A percentile compares a stretch with the other conserved stretches of the same genome.
Evolutionary conservation across 2,329 filamentous ascomycete species (phyloP).

Genomic region (Clarireedia monteithiana): DNA sequence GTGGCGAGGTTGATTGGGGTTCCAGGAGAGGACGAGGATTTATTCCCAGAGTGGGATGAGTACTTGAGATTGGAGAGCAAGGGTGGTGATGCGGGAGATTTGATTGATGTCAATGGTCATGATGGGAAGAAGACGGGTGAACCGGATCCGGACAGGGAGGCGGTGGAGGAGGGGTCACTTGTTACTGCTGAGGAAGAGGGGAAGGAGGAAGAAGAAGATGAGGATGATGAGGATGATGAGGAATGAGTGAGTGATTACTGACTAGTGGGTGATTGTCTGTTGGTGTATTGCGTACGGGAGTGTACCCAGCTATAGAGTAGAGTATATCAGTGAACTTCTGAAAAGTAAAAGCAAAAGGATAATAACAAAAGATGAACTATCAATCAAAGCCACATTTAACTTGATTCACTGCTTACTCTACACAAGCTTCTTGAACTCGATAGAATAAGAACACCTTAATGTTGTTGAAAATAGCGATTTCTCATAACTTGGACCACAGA

Average conservation of each 20-base stretch:
- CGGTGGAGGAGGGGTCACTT: constrained; percentile 13
- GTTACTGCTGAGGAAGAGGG: not conserved
- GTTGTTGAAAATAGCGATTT: no score
- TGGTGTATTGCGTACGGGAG: no score
- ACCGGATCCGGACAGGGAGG: constrained; percentile 18
- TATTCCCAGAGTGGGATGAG: constrained; percentile 96
- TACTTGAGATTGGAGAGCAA: constrained; percentile 76
- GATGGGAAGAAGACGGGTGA: constrained; percentile 8
- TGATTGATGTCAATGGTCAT: constrained; percentile 25
- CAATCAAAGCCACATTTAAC: no score
- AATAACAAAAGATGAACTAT: no score
- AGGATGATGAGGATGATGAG: constrained; percentile 1
- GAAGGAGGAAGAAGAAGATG: not conserved
- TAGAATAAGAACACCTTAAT: no score
- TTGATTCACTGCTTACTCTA: no score
- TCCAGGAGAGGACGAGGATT: constrained; percentile 73
- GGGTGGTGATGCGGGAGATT: constrained; percentile 33
- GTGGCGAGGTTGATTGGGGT: constrained; percentile 77
- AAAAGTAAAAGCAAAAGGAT: no score
- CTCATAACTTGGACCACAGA: no score
- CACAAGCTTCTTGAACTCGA: no score
- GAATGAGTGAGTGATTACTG: not conserved
- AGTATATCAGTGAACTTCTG: no score
- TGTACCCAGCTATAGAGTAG: no score
- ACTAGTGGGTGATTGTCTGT: not conserved